A percentile compares a stretch with the other conserved stretches of the same genome.
phyloP scores from a whole-genome alignment of 2,329 filamentous ascomycete species.

The Thelonectria discophora region DNA sequence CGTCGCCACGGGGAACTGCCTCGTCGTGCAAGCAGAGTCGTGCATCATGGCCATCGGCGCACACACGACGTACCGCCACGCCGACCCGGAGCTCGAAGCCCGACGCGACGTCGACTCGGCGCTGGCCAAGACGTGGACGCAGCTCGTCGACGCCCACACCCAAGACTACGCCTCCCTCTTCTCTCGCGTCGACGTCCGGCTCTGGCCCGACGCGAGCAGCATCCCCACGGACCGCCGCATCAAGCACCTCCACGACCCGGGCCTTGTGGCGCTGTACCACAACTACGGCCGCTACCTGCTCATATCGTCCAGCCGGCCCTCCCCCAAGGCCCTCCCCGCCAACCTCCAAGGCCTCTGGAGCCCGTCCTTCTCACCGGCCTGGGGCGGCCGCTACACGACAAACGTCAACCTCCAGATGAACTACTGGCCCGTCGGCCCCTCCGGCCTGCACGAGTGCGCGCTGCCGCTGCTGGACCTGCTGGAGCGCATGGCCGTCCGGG shows the following conservation, averaged over 20 bases:
- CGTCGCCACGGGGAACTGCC: constrained; percentile 29
- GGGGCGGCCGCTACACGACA: constrained; percentile 60
- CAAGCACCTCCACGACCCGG: constrained; percentile 34
- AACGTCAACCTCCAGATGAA: constrained; percentile 65
- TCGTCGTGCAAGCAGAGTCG: constrained; percentile 20
- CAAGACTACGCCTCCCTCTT: constrained; percentile 35
- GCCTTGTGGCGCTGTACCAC: constrained; percentile 42
- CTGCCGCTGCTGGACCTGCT: constrained; percentile 50
- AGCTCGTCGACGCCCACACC: constrained; percentile 23
- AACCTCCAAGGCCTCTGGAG: constrained; percentile 51
- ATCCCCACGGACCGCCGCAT: constrained; percentile 36
- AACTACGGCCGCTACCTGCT: constrained; percentile 48
- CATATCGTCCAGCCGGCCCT: constrained; percentile 37
- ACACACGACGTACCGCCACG: constrained; percentile 36
- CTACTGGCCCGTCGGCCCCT: constrained; percentile 54
- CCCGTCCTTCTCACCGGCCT: constrained; percentile 45
- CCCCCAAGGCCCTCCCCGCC: constrained; percentile 40
- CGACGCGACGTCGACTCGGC: constrained; percentile 38
- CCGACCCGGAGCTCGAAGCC: constrained; percentile 32
- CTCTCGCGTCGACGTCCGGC: constrained; percentile 25
- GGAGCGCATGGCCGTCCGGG: constrained; percentile 41
- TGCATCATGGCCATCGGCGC: constrained; percentile 36
- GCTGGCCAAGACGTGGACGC: constrained; percentile 27
- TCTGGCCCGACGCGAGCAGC: constrained; percentile 35
- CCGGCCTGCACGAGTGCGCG: constrained; percentile 50